Evolutionary conservation across 805 yeast genomes (phyloP), one percentile per base, ranked within the genome.

Genomic region (Candida vartiovaarae): DNA sequence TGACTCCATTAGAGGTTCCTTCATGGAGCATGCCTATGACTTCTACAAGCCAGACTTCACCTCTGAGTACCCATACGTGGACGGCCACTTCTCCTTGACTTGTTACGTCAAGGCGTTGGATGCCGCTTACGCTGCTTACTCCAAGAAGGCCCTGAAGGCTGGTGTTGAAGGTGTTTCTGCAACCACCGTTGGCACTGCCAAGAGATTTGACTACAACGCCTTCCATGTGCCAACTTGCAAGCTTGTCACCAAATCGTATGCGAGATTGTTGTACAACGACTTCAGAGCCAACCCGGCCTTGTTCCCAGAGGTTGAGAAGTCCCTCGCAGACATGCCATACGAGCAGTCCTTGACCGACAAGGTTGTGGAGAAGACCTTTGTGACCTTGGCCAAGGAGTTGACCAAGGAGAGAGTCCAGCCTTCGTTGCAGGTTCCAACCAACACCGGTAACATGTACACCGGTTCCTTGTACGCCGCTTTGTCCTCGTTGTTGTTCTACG

Each of bases 181-280:
- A 55, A 68, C 73, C 53, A 71, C 77, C 42, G 84, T 80, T 52
- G 88, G 89, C 52, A 72, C 87, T 40, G 71, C 80, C 48, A 72
- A 80, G 62, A 74, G 75, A 61, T 93, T 93, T 62, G 96, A 88
- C 68, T 93, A 84, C 75, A 83, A 86, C 59, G 91, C 89, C 33
- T 93, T 93, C 90, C 99, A 93, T 66, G 96, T 89, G 43, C 99
- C 99, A 63, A 93, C 93, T 50, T 91, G 99, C 73, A 93, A 93
- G 72, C 77, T 90, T 60, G 98, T 93, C 48, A 70, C 81, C 58
- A 93, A 93, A 73, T 85, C 95, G 6, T 93, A 78, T 64, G 99
- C 95, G 43, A 83, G 99, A 72, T 69, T 93, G 62, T 66, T 86
- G 55, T 93, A 84, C 77, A 82, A 88, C 64, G 99, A 91, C 69